Base-by-base conservation (phyloP, 1,284 basidiomycete genomes). In the Rhodofomes roseus region DNA sequence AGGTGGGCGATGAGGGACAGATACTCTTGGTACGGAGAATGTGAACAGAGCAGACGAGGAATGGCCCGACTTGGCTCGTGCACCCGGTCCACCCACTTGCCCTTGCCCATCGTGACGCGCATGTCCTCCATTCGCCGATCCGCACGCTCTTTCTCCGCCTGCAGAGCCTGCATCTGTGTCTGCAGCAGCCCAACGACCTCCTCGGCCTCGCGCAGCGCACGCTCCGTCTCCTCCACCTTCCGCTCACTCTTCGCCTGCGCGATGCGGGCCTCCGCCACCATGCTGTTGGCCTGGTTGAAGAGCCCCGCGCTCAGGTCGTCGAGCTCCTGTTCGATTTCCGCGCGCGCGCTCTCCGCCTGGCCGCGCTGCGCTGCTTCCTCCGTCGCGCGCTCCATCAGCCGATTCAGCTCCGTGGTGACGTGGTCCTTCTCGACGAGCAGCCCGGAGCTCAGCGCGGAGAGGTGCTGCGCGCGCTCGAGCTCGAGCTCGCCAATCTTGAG, bases 331-430 rank as follows among this genome's bases (percentile, higher is more conserved):
- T 94, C 92, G 66, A 97, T 96, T 57, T 89, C 89, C 23, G 77
- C 80, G 46, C 91, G 85, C 18, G 90, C 93, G 61, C 81, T 86
- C 73, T 96, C 95, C 1, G 96, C 96, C 71, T 94, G 89, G 18
- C 95, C 95, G 20, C 95, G 83, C 65, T 90, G 86, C 3, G 93
- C 87, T 22, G 96, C 95, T 76, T 98, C 96, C 68, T 97, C 95
- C 14, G 95, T 93, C 22, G 96, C 89, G 55, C 89, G 90, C 66
- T 96, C 93, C 86, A 98, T 98, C 64, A 99, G 80, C 31, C 94
- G 85, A 66, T 89, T 96, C 69, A 99, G 89, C 76, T 99, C 97
- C 8, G 86, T 75, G 20, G 92, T 94, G 61, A 99, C 95, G 73
- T 96, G 90, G 31, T 85, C 80, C 72, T 94, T 89, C 75, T 99